Evolutionary conservation across 192 early-diverging fungal species (phyloP).

Genomic region (Entrophospora sp.): DNA sequence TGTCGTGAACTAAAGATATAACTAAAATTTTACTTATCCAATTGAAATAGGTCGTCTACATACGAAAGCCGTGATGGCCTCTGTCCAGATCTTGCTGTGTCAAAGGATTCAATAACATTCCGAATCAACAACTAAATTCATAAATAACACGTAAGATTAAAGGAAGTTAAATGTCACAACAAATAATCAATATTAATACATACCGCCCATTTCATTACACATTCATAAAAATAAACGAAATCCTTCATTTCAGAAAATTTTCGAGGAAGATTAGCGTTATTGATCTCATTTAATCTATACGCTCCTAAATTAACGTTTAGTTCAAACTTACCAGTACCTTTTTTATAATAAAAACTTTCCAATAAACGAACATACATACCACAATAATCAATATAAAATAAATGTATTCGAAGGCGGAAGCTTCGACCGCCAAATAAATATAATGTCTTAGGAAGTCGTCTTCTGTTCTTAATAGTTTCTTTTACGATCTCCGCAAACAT

Average conservation of each 20-base stretch:
- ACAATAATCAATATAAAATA: constrained; percentile 12
- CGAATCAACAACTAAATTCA: constrained; percentile 17
- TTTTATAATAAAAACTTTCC: not conserved
- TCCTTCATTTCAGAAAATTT: constrained; percentile 21
- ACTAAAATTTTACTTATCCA: too few species aligned
- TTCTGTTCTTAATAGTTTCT: constrained; percentile 6
- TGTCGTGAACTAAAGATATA: too few species aligned
- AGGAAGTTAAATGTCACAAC: constrained; percentile 15
- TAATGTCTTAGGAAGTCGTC: not conserved
- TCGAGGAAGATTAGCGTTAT: constrained; percentile 18
- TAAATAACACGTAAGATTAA: constrained; percentile 18
- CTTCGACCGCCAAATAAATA: constrained; percentile 14
- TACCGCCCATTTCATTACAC: constrained; percentile 19
- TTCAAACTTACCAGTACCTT: not conserved
- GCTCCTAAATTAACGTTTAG: constrained; percentile 17
- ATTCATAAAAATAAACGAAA: too few species aligned
- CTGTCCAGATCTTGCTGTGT: constrained; percentile 11
- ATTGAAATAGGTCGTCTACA: too few species aligned
- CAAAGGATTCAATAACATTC: constrained; percentile 19
- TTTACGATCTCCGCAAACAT: constrained; percentile 15
- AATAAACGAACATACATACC: constrained; percentile 5
- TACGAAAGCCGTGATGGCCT: constrained; percentile 11
- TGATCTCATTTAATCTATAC: constrained; percentile 13
- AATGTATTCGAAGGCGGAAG: constrained; percentile 5
- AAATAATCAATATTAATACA: constrained; percentile 9